These are phyloP conservation scores for Kwoniella mangroviensis DNA, from an alignment of 768 basidiomycete species.

Conservation along the genomic window DNA sequence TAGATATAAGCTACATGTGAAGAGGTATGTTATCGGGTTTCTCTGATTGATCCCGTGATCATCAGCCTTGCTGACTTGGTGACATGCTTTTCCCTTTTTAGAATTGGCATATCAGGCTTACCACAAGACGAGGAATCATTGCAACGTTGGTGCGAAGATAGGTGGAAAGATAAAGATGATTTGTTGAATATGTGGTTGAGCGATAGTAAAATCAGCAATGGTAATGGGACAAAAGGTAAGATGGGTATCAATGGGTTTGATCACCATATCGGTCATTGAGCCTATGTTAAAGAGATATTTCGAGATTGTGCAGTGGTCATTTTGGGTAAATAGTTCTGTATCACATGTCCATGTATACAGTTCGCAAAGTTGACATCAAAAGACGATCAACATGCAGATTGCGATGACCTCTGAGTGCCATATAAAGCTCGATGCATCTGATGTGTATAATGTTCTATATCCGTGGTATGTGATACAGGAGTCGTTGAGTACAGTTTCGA, in stretches of 20 bases:
- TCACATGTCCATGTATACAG: no score
- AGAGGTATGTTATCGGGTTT: slow-evolving; percentile 15
- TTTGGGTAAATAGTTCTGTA: no score
- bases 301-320: no score
- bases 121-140: slow-evolving; percentile 36
- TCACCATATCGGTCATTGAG: not conserved
- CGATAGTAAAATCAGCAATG: not conserved
- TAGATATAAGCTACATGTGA: slow-evolving; percentile 35
- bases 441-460: no score
- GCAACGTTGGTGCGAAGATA: slow-evolving; percentile 39
- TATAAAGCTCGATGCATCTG: no score
- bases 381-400: no score
- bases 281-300: not conserved
- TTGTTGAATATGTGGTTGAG: slow-evolving; percentile 18
- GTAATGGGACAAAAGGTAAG: slow-evolving; percentile 6
- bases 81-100: slow-evolving; percentile 1
- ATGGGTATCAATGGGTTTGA: not conserved
- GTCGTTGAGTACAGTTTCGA: not conserved
- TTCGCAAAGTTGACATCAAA: no score
- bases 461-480: not conserved
- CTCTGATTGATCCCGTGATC: not conserved
- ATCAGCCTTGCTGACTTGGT: not conserved
- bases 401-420: no score
- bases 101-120: slow-evolving; percentile 33
- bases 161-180: slow-evolving; percentile 35